Evolutionary conservation across 2,329 filamentous ascomycete species (phyloP), one percentile per base, ranked within the genome.

Genomic region (Didymella keratinophila): DNA sequence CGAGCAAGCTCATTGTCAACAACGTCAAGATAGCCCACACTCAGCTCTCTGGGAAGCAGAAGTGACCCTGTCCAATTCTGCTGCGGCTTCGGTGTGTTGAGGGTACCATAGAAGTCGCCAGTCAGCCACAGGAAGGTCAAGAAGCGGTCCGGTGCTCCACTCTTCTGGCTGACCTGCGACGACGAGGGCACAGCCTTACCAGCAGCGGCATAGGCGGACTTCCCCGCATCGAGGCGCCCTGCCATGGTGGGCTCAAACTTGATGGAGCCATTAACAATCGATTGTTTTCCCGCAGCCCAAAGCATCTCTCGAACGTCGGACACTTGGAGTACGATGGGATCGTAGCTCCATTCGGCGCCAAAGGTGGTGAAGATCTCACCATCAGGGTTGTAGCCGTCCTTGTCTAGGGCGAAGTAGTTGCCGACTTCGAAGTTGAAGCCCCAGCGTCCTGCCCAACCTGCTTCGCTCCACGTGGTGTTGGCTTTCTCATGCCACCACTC

Each of bases 51-150:
- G 0, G 79, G 78, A 1, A 81, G 73, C 1, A 81, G 64, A 14
- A 82, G 70, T 1, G 78, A 72, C 2, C 79, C 78, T 1, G 78
- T 78, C 79, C 79, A 81, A 44, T 80, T 80, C 57, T 81, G 79
- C 63, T 80, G 78, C 0, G 63, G 20, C 20, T 73, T 76, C 2
- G 79, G 78, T 53, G 80, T 79, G 39, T 71, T 65, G 1, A 72
- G 60, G 6, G 75, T 78, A 0, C 72, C 78, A 55, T 77, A 81
- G 51, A 77, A 75, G 53, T 80, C 71, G n/a, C 78, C 78, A 2
- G 78, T 81, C 39, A 81, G 64, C 79, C 79, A 81, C 1, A 80
- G 20, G 52, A 78, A 80, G 5, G 70, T 69, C 46, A 81, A 73
- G 60, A 78, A 80, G 4, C 79, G 74, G 58, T 81, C 78, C 1